Base-by-base conservation (phyloP, 768 basidiomycete species). In the Cytidiella melzeri region DNA sequence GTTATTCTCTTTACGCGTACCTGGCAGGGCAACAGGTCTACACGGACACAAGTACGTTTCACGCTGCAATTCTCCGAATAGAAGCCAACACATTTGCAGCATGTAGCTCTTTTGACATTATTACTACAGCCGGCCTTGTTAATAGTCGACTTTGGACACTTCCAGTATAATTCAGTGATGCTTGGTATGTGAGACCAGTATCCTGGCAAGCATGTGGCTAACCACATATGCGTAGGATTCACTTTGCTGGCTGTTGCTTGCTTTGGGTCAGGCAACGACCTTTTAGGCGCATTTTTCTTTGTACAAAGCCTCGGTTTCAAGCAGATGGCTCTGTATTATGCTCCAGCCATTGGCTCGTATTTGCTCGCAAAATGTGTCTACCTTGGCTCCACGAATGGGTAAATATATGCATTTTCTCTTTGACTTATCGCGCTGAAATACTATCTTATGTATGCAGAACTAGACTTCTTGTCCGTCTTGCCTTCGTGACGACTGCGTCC, bases 81-180 rank as follows among this genome's bases (percentile, higher is more conserved):
- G 11, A 12, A 18, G 26, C 52, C 30, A 13, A 36, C 19, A 18
- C 23, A 23, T 27, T 30, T 11, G 24, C 44, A 87, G 84, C 75
- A 87, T 64, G 61, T 79, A 20, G 84, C 87, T 1, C 63, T 92
- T 4, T 56, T 90, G 20, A 81, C 79, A 3, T 68, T 95, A 10
- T 68, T 95, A 13, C 73, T 93, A 12, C 90, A 93, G 60, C 95
- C 95, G 2, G 81, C 87, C 0, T 68, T 96, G 26, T 68, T 92
- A 7, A 69, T 96, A 18, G 76, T 95, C 46, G 95, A 96, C 67
- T 87, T 84, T 62, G 92, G 95, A 0, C 93, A 97, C 63, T 95
- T 95, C 59, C 93, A 98, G 67, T 96, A 92, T 64, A 97, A 96
- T 62, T 87, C 87, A 2, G 79, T 94, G 55, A 93, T 95, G 89